phyloP scores from a whole-genome alignment of 148 eudicot species.

The Vaccinium darrowii region DNA sequence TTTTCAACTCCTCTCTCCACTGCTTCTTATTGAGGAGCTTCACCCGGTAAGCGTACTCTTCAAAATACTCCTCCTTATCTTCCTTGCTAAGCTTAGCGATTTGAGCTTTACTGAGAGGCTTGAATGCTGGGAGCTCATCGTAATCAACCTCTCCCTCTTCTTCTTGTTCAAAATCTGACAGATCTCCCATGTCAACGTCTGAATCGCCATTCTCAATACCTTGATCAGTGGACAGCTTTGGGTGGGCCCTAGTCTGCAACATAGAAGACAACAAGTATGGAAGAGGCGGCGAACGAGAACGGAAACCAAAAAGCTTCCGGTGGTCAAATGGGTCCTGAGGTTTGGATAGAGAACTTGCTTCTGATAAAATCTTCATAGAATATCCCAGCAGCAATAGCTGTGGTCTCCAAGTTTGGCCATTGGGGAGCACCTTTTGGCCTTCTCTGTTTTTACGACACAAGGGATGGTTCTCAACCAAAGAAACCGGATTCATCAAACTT shows the following conservation, averaged over 20 bases:
- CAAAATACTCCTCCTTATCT: conserved; percentile 84
- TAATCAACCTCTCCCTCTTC: conserved; percentile 81
- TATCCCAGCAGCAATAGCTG: conserved; percentile 76
- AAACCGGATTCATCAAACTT: conserved; percentile 84
- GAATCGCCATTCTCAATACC: conserved; percentile 83
- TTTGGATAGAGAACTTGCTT: conserved; percentile 65
- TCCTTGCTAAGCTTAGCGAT: conserved; percentile 68
- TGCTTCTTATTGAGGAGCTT: conserved; percentile 95
- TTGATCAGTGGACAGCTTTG: conserved; percentile 80
- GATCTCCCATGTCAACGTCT: conserved; percentile 74
- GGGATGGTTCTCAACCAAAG: conserved; percentile 90
- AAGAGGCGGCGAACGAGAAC: conserved; percentile 78
- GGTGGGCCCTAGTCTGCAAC: conserved; percentile 86
- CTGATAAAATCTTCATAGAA: conserved; percentile 83
- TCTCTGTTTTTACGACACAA: conserved; percentile 87
- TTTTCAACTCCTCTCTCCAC: conserved; percentile 85
- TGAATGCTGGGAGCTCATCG: conserved; percentile 95
- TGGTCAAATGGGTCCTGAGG: conserved; percentile 75
- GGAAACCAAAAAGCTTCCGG: conserved; percentile 83
- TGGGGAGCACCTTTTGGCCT: conserved; percentile 90
- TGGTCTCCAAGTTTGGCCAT: conserved; percentile 95
- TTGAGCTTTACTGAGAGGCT: conserved; percentile 80
- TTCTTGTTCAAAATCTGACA: conserved; percentile 78
- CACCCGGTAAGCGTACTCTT: conserved; percentile 90
- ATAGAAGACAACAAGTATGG: conserved; percentile 80